Evolutionary conservation across 176 grass and related monocot genomes (phyloP), one percentile per base, ranked within the genome.

Genomic region (Aechmea fasciata): DNA sequence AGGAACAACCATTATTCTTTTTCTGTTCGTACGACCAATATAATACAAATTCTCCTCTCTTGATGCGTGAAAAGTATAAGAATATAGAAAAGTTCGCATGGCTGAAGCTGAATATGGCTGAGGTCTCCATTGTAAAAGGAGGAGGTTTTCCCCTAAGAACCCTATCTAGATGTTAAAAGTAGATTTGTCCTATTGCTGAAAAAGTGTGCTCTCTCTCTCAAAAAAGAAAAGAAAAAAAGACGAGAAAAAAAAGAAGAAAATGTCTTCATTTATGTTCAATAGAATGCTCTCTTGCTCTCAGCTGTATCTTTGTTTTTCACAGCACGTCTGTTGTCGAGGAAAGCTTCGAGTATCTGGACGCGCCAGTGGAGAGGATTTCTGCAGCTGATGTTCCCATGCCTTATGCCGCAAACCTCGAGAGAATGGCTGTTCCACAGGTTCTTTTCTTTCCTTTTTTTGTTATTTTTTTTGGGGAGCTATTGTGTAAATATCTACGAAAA

Each of bases 361-460:
- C 94, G 67, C 89, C 94, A 33, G 72, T 97, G 22, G 79, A 97
- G 80, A 97, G 94, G 65, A 97, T 97, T n/a, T 70, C 89, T 77
- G 94, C 86, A 61, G 89, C 89, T 47, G 89, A 97, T 77, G 94
- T 97, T 11, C 94, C 94, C n/a, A 92, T 90, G 89, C 89, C 89
- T 15, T 97, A 97, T 72, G 86, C 89, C 66, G 85, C 94, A 28
- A 97, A 97, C 71, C 89, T 97, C 20, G 94, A 97, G 79, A 88
- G 94, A 69, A 72, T 92, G 86, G 89, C 94, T 64, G 82, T 92
- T 77, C 94, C 94, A 81, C 89, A 97, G 89, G 94, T 97, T n/a
- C 52, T 63, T 11, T 71, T 9, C 15, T 61, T 22, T 61, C 55
- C 15, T 61, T 61, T 18, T 18, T 61, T 2, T 14, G 4, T 9